A percentile compares a stretch with the other conserved stretches of the same genome.
Evolutionary conservation across 768 basidiomycete genomes (phyloP).

Genomic region (Naganishia friedmannii): DNA sequence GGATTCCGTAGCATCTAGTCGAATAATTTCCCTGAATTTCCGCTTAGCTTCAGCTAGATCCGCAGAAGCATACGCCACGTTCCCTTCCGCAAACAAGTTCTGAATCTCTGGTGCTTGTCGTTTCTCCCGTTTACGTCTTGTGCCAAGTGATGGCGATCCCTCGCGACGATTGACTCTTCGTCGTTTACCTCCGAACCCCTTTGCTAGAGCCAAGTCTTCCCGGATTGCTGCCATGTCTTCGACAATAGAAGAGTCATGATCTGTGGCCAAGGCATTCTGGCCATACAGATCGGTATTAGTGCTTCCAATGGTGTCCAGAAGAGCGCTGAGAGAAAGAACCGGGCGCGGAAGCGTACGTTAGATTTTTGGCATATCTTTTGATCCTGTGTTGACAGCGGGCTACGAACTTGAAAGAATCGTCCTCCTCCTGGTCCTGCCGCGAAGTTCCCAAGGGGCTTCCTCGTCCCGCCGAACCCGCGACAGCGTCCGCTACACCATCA

Average conservation of each 20-base stretch:
- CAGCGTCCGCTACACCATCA: not conserved
- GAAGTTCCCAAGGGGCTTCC: not conserved
- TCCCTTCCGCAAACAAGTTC: conserved; percentile 73
- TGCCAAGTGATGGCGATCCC: conserved; percentile 34
- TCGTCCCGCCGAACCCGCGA: not conserved
- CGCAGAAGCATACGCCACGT: conserved; percentile 75
- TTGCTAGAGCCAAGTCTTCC: conserved; percentile 33
- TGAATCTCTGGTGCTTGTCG: conserved; percentile 51
- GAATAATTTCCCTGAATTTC: conserved; percentile 85
- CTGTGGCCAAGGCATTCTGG: conserved; percentile 4
- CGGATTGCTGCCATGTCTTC: conserved; percentile 29
- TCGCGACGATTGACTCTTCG: conserved; percentile 31
- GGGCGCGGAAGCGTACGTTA: not conserved
- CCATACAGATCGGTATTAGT: conserved; percentile 5
- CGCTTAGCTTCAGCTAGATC: conserved; percentile 67
- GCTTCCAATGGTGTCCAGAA: conserved; percentile 5
- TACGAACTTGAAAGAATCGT: conserved; percentile 21
- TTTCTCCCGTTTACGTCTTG: conserved; percentile 29
- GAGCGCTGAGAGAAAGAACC: not conserved
- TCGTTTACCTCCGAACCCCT: conserved; percentile 11
- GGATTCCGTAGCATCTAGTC: conserved; percentile 81
- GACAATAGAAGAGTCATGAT: conserved; percentile 7
- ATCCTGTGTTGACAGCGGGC: not conserved
- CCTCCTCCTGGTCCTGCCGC: conserved; percentile 21
- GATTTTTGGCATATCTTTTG: too few species aligned